Conservation (phyloP, 306 rosid species). For the Glycyrrhiza uralensis region DNA sequence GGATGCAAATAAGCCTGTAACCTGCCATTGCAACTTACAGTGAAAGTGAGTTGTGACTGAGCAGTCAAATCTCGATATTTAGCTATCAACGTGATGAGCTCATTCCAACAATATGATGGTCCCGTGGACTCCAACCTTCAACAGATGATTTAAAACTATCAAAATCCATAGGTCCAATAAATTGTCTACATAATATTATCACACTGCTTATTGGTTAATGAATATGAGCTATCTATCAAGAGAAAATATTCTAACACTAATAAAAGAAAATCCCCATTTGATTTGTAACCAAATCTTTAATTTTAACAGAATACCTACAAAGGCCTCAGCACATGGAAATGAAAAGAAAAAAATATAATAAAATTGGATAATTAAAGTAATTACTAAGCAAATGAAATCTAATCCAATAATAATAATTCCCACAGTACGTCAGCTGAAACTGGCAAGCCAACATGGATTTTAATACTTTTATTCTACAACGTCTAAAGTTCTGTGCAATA, state of each 20-base stretch:
- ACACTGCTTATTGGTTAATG: background rate
- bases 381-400: background rate
- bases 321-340: background rate
- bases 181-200: background rate
- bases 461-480: background rate
- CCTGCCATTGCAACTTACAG: slow-evolving; percentile 51
- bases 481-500: background rate
- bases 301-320: background rate
- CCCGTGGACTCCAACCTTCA: slow-evolving; percentile 83
- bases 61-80: slow-evolving; percentile 89
- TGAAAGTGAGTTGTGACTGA: slow-evolving; percentile 86
- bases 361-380: background rate
- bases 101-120: slow-evolving; percentile 79
- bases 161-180: slow-evolving; percentile 9
- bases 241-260: background rate
- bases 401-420: background rate
- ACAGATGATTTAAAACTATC: slow-evolving; percentile 20
- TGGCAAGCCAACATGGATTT: background rate
- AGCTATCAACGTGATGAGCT: slow-evolving; percentile 76
- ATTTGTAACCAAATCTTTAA: background rate
- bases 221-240: background rate
- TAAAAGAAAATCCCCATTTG: background rate
- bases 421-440: background rate
- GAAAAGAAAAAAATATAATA: background rate
- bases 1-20: slow-evolving; percentile 13